A percentile compares a stretch with the other conserved stretches of the same genome.
phyloP scores from a whole-genome alignment of 169 alveolate genomes.

The Cryptosporidium meleagridis region DNA sequence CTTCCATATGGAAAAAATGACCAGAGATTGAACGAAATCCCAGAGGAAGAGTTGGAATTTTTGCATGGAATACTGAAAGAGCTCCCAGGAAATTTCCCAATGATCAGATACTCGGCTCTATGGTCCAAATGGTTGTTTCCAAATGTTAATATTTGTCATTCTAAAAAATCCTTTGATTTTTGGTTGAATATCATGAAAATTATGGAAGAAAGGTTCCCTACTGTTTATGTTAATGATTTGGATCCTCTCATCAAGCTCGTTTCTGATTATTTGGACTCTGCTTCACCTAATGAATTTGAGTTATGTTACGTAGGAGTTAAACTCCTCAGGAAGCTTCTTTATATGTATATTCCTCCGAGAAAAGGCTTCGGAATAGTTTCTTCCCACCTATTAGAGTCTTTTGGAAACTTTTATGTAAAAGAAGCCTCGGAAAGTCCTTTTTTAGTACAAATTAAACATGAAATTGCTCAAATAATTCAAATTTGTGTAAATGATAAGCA shows the following conservation, averaged over 20 bases:
- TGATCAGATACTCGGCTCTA: conserved; percentile 20
- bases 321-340: conserved; percentile 5
- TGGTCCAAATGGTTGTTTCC: conserved; percentile 70
- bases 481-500: neutral
- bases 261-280: neutral
- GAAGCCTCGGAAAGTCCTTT: neutral
- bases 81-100: conserved; percentile 51
- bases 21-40: conserved; percentile 1
- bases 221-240: conserved; percentile 16
- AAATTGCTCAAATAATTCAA: conserved; percentile 2
- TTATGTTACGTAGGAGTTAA: neutral
- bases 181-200: conserved; percentile 39
- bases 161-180: neutral
- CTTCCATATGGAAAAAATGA: conserved; percentile 27
- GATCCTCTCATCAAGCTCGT: neutral
- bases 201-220: conserved; percentile 25
- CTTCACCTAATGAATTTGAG: neutral
- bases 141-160: neutral
- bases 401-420: neutral
- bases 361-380: conserved; percentile 27
- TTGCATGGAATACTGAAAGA: conserved; percentile 21
- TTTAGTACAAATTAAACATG: neutral
- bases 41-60: conserved; percentile 28
- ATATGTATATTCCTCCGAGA: conserved; percentile 45
- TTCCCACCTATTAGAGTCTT: conserved; percentile 4